phyloP scores from a whole-genome alignment of 2,329 filamentous ascomycete genomes.

The Neophaeococcomyces mojaviensis region DNA sequence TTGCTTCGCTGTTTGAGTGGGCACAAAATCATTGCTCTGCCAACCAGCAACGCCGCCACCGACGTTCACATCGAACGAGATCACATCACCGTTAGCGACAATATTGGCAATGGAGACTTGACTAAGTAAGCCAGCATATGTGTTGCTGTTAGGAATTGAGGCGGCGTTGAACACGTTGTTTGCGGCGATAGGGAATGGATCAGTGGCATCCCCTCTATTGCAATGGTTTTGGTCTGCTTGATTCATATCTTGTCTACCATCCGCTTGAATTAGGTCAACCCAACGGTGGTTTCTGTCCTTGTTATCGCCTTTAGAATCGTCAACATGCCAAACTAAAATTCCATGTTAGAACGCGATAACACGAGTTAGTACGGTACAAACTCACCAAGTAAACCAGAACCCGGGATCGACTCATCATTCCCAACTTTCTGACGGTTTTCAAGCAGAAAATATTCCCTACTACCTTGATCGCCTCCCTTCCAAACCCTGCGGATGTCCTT shows the following conservation, averaged over 20 bases:
- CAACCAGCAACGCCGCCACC: not conserved
- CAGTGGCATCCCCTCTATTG: not conserved
- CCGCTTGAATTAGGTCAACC: constrained; percentile 1
- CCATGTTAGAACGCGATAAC: not conserved
- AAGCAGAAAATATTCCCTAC: constrained; percentile 3
- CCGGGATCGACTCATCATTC: not conserved
- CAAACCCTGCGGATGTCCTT: not conserved
- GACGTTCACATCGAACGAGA: not conserved
- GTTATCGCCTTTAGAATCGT: not conserved
- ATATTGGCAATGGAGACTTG: not conserved
- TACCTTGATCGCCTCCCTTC: not conserved
- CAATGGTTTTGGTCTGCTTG: not conserved
- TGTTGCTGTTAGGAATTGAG: constrained; percentile 2
- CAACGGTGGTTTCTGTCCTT: not conserved
- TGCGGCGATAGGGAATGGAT: not conserved
- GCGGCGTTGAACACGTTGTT: not conserved
- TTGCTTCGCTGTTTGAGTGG: not conserved
- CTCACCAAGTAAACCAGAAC: not conserved
- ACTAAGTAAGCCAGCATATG: not conserved
- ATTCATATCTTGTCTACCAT: not conserved
- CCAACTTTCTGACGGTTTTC: constrained; percentile 1
- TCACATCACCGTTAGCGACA: not conserved
- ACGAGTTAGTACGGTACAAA: not conserved
- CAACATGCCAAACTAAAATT: constrained; percentile 2
- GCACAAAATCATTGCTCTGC: not conserved